Evolutionary conservation across 768 basidiomycete species (phyloP).

Genomic region (Termitomyces sp.): DNA sequence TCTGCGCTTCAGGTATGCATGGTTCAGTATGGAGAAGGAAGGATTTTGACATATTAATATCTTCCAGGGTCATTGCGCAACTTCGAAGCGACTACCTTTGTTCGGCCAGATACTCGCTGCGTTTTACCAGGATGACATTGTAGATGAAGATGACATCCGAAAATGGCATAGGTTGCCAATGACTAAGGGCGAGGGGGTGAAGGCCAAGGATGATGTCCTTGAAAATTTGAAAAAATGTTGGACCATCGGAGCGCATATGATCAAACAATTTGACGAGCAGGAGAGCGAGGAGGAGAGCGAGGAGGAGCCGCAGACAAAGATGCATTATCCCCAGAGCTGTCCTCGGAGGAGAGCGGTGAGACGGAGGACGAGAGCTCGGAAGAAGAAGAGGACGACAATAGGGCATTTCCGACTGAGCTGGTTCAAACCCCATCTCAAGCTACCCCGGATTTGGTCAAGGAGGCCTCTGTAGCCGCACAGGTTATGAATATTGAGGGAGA

Average conservation of each 20-base stretch:
- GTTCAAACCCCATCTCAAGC: neutral
- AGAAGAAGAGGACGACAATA: neutral
- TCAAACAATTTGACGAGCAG: constrained; percentile 80
- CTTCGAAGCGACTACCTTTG: constrained; percentile 59
- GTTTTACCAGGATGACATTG: constrained; percentile 88
- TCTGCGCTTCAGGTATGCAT: constrained; percentile 69
- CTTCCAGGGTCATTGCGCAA: constrained; percentile 60
- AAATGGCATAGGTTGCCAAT: constrained; percentile 69
- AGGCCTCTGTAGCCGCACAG: neutral
- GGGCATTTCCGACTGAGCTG: neutral
- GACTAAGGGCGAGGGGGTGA: constrained; percentile 51
- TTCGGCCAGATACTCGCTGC: constrained; percentile 87
- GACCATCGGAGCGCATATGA: constrained; percentile 70
- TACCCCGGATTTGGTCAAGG: neutral
- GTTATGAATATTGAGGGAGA: neutral
- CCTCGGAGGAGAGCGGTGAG: constrained; percentile 2
- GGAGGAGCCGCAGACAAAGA: neutral
- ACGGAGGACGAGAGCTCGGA: constrained; percentile 6
- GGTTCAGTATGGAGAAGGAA: neutral
- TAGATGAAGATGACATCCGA: constrained; percentile 89
- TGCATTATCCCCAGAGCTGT: too few species aligned
- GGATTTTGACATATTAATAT: neutral
- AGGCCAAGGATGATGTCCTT: constrained; percentile 30
- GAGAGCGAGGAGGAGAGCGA: constrained; percentile 27
- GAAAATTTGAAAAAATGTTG: constrained; percentile 70